Evolutionary conservation across 768 basidiomycete genomes (phyloP).

Genomic region (Phaffia australis): DNA sequence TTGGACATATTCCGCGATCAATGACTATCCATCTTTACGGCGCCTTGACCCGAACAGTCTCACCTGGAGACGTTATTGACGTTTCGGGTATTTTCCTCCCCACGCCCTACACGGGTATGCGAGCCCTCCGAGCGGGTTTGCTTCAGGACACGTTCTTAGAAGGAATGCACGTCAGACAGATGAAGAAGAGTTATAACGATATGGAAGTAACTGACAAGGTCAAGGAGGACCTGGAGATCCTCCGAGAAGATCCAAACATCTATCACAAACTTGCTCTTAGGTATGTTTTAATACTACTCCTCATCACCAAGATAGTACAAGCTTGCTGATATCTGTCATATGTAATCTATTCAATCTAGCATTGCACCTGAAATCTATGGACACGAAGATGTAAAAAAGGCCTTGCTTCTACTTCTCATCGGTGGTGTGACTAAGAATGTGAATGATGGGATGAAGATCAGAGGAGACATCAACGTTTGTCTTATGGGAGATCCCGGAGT

Average conservation of each 20-base stretch:
- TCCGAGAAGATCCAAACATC: conserved; percentile 63
- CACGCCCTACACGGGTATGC: conserved; percentile 93
- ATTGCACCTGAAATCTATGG: conserved; percentile 99
- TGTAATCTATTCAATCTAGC: conserved; percentile 39
- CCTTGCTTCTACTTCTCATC: conserved; percentile 76
- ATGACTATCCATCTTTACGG: conserved; percentile 97
- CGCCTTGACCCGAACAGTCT: conserved; percentile 75
- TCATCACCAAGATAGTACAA: too few relatives aligned
- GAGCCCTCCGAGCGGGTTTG: conserved; percentile 89
- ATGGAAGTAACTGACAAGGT: conserved; percentile 88
- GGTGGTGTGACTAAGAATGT: conserved; percentile 93
- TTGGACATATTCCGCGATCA: conserved; percentile 95
- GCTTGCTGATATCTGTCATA: too few relatives aligned
- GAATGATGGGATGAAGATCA: conserved; percentile 96
- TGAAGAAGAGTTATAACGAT: conserved; percentile 93
- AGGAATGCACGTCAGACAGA: conserved; percentile 74
- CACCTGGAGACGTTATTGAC: conserved; percentile 90
- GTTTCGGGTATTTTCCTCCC: conserved; percentile 95
- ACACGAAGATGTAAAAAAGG: conserved; percentile 94
- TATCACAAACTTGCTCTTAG: conserved; percentile 71
- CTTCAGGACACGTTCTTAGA: conserved; percentile 97
- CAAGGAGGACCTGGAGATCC: conserved; percentile 52
- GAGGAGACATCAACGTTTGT: conserved; percentile 94
- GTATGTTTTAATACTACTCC: background rate
- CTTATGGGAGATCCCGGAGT: conserved; percentile 99